A percentile compares a stretch with the other conserved stretches of the same genome.
phyloP scores from a whole-genome alignment of 1,139 yeast genomes.

The Taphrina pruni region DNA sequence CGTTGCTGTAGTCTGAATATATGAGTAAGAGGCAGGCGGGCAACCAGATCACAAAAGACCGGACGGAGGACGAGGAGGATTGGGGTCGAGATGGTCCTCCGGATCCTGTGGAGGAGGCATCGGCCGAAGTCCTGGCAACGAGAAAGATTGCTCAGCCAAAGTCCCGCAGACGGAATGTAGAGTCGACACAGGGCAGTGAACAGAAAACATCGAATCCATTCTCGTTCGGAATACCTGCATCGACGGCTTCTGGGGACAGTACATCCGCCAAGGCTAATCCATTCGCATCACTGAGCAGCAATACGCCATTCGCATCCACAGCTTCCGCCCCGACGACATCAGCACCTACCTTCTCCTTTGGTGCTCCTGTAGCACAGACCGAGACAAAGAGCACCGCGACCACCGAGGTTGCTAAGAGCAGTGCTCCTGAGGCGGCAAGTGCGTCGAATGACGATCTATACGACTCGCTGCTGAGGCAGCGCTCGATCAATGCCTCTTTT shows the following conservation, averaged over 20 bases:
- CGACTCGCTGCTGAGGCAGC: conserved; percentile 24
- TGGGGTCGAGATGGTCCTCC: conserved; percentile 40
- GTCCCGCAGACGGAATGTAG: conserved; percentile 32
- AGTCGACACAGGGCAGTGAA: conserved; percentile 1
- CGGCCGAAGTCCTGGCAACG: conserved; percentile 43
- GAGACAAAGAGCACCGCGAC: background rate
- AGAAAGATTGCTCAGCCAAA: conserved; percentile 43
- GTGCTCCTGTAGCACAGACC: conserved; percentile 3
- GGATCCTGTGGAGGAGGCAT: conserved; percentile 42
- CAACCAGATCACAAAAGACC: conserved; percentile 42
- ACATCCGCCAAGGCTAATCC: conserved; percentile 30
- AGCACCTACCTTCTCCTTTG: conserved; percentile 35
- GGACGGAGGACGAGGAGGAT: conserved; percentile 40
- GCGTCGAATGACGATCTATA: conserved; percentile 17
- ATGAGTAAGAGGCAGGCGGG: conserved; percentile 45
- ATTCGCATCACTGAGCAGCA: conserved; percentile 14
- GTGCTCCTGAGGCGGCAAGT: background rate
- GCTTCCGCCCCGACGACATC: conserved; percentile 1
- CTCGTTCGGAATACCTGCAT: conserved; percentile 14
- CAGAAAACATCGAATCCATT: conserved; percentile 23
- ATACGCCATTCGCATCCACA: background rate
- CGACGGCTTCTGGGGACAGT: conserved; percentile 6
- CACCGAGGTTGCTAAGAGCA: background rate
- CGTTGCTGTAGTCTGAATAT: too few relatives aligned
- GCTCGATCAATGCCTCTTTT: conserved; percentile 46